Evolutionary conservation across 768 basidiomycete species (phyloP).

Genomic region (Hericium rajendrae): DNA sequence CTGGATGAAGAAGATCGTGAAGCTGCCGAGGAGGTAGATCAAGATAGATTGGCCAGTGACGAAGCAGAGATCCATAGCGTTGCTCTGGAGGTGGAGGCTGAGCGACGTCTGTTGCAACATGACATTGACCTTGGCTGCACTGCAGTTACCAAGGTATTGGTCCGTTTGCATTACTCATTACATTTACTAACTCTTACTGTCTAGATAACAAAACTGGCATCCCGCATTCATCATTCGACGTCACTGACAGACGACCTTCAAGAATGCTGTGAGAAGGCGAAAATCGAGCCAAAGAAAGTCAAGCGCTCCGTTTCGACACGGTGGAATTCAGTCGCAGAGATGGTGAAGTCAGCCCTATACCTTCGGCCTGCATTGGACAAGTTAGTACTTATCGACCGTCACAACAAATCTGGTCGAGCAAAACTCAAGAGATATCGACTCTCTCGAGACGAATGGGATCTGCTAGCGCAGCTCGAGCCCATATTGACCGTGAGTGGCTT

Average conservation of each 20-base stretch:
- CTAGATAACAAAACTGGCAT: conserved; percentile 9
- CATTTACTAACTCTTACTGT: background rate
- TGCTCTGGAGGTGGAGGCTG: background rate
- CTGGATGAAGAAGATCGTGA: conserved; percentile 5
- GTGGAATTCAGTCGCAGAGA: conserved; percentile 18
- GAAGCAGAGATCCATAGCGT: background rate
- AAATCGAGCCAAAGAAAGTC: conserved; percentile 5
- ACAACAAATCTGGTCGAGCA: conserved; percentile 8
- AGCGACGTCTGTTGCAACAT: background rate
- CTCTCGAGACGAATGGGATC: conserved; percentile 13
- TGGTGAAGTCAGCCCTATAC: conserved; percentile 11
- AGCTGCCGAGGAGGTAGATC: conserved; percentile 1
- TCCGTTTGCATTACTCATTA: background rate
- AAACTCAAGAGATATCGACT: conserved; percentile 11
- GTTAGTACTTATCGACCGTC: conserved; percentile 10
- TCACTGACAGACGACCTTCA: conserved; percentile 5
- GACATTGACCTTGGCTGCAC: background rate
- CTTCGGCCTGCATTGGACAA: conserved; percentile 10
- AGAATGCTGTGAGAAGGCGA: background rate
- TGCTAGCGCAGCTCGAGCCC: conserved; percentile 12
- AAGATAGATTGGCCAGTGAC: background rate
- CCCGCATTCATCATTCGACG: conserved; percentile 7
- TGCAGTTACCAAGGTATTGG: conserved; percentile 9
- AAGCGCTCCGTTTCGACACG: conserved; percentile 15
- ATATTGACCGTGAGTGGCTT: conserved; percentile 12